phyloP scores from a whole-genome alignment of 2,329 filamentous ascomycete species.

The Diaporthe sp. region DNA sequence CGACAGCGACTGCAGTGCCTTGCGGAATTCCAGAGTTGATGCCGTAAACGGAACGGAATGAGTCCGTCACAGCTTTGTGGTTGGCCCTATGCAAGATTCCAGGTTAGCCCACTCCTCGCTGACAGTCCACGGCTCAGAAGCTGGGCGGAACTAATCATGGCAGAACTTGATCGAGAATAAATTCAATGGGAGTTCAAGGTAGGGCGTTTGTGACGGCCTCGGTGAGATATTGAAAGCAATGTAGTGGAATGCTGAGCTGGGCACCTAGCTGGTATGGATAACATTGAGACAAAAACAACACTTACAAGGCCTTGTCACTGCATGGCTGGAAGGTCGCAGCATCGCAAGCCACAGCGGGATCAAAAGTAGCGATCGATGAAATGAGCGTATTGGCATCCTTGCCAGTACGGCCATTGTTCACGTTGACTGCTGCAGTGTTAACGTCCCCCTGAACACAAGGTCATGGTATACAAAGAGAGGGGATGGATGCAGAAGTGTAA shows the following conservation, averaged over 20 bases:
- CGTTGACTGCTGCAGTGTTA: slow-evolving; percentile 59
- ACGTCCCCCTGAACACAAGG: not conserved
- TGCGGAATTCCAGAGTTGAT: slow-evolving; percentile 76
- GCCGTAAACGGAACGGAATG: slow-evolving; percentile 78
- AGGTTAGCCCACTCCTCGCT: not conserved
- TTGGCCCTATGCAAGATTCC: slow-evolving; percentile 62
- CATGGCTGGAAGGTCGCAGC: slow-evolving; percentile 84
- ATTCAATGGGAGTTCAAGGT: not conserved
- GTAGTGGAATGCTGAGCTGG: not conserved
- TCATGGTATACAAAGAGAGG: not conserved
- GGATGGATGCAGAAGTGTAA: not conserved
- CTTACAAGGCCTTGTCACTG: slow-evolving; percentile 71
- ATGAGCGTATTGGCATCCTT: slow-evolving; percentile 81
- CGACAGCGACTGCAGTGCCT: slow-evolving; percentile 73
- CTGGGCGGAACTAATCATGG: not conserved
- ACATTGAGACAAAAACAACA: not conserved
- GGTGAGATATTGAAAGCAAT: not conserved
- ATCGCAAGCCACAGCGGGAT: slow-evolving; percentile 76
- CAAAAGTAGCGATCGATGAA: slow-evolving; percentile 77
- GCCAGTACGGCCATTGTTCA: slow-evolving; percentile 72
- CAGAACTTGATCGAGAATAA: not conserved
- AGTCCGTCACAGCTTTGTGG: slow-evolving; percentile 81
- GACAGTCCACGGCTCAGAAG: not conserved
- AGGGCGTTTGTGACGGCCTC: not conserved
- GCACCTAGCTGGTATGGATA: too few relatives aligned